Base-by-base conservation (phyloP, 148 eudicot species). In the Heliosperma pusillum region DNA sequence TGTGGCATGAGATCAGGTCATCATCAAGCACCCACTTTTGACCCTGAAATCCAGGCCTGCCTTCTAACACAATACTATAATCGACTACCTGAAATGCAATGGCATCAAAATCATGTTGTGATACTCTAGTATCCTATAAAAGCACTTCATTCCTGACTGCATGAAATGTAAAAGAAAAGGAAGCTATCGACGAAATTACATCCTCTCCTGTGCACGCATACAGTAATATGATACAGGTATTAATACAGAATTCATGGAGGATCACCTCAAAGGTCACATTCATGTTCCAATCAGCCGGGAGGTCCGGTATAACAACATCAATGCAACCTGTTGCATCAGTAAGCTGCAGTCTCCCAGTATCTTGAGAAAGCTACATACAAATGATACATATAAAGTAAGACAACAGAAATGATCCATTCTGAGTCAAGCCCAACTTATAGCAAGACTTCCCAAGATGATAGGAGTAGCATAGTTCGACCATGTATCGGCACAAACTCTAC, bases 301-400 rank as follows among this genome's bases (percentile, higher is more conserved):
- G 83, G 77, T 95, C 89, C 40, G 88, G 88, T 75, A 87, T 69
- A 68, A 88, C 76, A 80, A 82, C 87, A 84, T 95, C 96, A 77
- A 95, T 83, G 78, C 85, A 82, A 21, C 89, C 89, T 67, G 93
- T 88, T 63, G 92, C 86, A 85, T 95, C 98, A 74, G 79, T 70
- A 71, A 86, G 79, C 80, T 92, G 96, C 85, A 95, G 73, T 81
- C 88, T 92, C 77, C 96, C 96, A 73, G 93, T 85, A 77, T 80
- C 82, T 70, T 72, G 70, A 76, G 89, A 90, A 78, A 88, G 76
- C 98, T 95, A 80, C 24, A 84, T 19, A 69, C 64, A 86, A 53
- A 29, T 21, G 12, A 74, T 15, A 59, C 57, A 19, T 12, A 77
- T 53, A 58, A 26, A 24, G 58, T n/a, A 59, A 16, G 11, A 66